Evolutionary conservation across 331 rosid species (phyloP).

Genomic region (Quercus tomentella): DNA sequence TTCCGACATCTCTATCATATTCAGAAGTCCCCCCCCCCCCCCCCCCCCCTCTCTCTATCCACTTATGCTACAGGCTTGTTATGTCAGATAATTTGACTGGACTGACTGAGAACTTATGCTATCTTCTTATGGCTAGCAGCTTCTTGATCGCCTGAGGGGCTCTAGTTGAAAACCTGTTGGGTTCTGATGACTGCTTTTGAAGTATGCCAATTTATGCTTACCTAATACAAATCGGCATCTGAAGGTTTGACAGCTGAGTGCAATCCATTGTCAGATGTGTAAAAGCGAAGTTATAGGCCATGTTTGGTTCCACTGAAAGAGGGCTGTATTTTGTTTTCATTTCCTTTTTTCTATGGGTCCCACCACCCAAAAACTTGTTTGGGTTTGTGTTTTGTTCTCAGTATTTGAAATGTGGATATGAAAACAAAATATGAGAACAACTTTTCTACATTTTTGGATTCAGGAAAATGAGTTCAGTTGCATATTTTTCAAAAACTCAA

Average conservation of each 20-base stretch:
- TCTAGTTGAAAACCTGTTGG: neutral
- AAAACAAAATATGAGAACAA: no score
- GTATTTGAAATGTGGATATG: no score
- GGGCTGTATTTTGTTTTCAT: no score
- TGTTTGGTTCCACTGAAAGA: no score
- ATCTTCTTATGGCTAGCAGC: neutral
- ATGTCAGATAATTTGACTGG: neutral
- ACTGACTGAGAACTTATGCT: neutral
- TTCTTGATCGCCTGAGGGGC: neutral
- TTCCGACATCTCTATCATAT: neutral
- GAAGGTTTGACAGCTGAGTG: neutral
- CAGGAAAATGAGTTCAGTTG: no score
- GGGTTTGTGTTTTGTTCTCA: no score
- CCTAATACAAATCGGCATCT: neutral
- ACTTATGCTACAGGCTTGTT: neutral
- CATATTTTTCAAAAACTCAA: no score
- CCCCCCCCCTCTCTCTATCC: fast-evolving
- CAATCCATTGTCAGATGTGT: neutral
- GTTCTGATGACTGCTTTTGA: neutral
- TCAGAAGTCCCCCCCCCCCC: neutral
- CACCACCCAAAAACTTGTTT: no score
- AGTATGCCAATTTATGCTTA: neutral
- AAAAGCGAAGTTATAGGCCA: neutral
- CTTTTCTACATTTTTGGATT: no score
- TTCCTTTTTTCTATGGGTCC: no score